Conservation (phyloP, 2,329 filamentous ascomycete species). For the Gliomastix tumulicola region DNA sequence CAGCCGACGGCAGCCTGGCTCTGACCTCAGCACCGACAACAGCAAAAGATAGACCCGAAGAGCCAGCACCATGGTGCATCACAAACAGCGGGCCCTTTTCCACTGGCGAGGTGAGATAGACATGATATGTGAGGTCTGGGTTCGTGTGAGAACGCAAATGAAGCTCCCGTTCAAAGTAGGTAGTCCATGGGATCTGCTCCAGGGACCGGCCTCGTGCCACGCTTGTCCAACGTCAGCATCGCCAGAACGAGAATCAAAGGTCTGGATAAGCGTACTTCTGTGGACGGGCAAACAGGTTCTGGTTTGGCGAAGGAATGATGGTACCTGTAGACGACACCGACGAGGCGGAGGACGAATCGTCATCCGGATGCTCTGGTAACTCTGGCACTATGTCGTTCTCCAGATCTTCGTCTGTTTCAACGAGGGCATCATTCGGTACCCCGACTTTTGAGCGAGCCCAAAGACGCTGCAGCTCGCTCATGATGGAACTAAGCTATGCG, state of each 20-base stretch:
- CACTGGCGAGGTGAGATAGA: conserved; percentile 77
- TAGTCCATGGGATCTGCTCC: conserved; percentile 73
- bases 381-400: conserved; percentile 38
- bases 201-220: conserved; percentile 45
- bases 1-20: conserved; percentile 69
- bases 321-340: conserved; percentile 92
- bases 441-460: conserved; percentile 72
- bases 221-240: conserved; percentile 19
- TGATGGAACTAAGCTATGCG: no score
- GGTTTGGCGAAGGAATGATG: conserved; percentile 71
- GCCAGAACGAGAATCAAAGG: conserved; percentile 6
- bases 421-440: conserved; percentile 41
- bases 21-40: conserved; percentile 71
- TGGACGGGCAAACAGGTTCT: conserved; percentile 66
- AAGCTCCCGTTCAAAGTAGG: conserved; percentile 85
- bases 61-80: conserved; percentile 90
- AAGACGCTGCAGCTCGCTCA: conserved; percentile 76
- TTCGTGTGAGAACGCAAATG: conserved; percentile 50
- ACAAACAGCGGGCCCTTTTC: conserved; percentile 77
- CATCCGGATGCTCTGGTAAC: conserved; percentile 35
- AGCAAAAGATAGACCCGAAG: conserved; percentile 88
- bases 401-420: conserved; percentile 46
- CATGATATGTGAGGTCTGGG: conserved; percentile 62
- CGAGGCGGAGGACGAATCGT: conserved; percentile 60
- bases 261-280: conserved; percentile 45